Evolutionary conservation across 306 rosid genomes (phyloP).

Genomic region (Sesbania bispinosa): DNA sequence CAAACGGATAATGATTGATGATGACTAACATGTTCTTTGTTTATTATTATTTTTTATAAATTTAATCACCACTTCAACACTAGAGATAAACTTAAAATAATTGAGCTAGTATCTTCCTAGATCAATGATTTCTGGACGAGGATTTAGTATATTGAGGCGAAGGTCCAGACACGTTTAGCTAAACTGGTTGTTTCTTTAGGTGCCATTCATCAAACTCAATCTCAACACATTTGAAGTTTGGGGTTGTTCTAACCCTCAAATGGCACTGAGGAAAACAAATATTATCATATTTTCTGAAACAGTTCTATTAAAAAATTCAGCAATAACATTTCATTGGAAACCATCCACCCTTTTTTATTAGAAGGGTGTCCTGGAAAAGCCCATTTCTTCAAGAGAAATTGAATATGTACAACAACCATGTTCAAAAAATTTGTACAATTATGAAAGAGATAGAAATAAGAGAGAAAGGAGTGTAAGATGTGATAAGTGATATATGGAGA

Average conservation of each 20-base stretch:
- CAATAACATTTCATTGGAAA: background rate
- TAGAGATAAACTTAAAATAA: background rate
- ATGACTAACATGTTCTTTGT: background rate
- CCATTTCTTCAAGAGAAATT: too few relatives aligned
- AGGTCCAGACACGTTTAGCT: background rate
- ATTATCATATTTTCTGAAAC: background rate
- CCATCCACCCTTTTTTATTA: background rate
- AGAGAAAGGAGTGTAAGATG: too few relatives aligned
- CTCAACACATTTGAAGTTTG: background rate
- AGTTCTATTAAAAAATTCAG: background rate
- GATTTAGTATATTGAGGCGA: background rate
- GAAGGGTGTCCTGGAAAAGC: background rate
- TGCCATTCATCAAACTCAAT: background rate
- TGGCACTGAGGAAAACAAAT: background rate
- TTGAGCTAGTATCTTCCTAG: too few relatives aligned
- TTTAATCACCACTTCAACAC: background rate
- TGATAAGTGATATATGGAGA: too few relatives aligned
- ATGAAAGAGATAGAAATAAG: too few relatives aligned
- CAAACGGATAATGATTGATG: background rate
- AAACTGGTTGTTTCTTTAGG: background rate
- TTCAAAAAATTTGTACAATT: too few relatives aligned
- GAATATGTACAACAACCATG: too few relatives aligned
- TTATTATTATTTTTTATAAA: background rate
- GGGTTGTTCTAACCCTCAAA: conserved; percentile 12
- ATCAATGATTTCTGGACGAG: background rate